Conservation (phyloP, 306 rosid genomes). For the Dalbergia oliveri region DNA sequence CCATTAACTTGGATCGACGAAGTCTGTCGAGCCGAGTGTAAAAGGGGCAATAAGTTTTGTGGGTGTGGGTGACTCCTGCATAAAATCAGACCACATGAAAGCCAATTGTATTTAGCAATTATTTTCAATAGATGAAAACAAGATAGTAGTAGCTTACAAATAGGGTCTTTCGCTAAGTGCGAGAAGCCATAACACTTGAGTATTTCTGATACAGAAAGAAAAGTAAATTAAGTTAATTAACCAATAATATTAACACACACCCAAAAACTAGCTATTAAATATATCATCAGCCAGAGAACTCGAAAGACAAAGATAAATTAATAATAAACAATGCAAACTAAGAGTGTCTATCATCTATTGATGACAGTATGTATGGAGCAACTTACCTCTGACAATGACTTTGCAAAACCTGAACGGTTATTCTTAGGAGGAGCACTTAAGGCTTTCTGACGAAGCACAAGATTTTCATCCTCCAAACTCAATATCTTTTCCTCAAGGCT, state of each 20-base stretch:
- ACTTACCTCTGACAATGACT: slow-evolving; percentile 78
- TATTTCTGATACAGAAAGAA: slow-evolving; percentile 68
- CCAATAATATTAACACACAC: slow-evolving; percentile 33
- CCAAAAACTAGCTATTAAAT: slow-evolving; percentile 8
- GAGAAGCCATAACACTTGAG: slow-evolving; percentile 63
- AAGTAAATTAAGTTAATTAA: slow-evolving; percentile 29
- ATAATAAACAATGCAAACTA: slow-evolving; percentile 24
- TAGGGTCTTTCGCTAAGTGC: slow-evolving; percentile 65
- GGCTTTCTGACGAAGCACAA: slow-evolving; percentile 80
- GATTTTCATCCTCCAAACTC: slow-evolving; percentile 84
- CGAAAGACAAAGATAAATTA: slow-evolving; percentile 24
- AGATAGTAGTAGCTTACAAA: slow-evolving; percentile 63
- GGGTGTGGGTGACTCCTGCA: slow-evolving; percentile 96
- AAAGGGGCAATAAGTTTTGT: slow-evolving; percentile 69
- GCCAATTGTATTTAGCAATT: neutral
- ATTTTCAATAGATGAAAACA: slow-evolving; percentile 33
- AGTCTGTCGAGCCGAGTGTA: slow-evolving; percentile 74
- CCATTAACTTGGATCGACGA: slow-evolving; percentile 74
- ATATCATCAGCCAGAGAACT: slow-evolving; percentile 10
- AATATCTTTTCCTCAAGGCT: slow-evolving; percentile 85
- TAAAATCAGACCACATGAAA: slow-evolving; percentile 31
- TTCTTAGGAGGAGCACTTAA: slow-evolving; percentile 75
- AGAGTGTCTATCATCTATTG: slow-evolving; percentile 1
- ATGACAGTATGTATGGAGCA: slow-evolving; percentile 27
- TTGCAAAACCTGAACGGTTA: slow-evolving; percentile 66